Conservation (phyloP, 768 basidiomycete species). For the Mycena venus region DNA sequence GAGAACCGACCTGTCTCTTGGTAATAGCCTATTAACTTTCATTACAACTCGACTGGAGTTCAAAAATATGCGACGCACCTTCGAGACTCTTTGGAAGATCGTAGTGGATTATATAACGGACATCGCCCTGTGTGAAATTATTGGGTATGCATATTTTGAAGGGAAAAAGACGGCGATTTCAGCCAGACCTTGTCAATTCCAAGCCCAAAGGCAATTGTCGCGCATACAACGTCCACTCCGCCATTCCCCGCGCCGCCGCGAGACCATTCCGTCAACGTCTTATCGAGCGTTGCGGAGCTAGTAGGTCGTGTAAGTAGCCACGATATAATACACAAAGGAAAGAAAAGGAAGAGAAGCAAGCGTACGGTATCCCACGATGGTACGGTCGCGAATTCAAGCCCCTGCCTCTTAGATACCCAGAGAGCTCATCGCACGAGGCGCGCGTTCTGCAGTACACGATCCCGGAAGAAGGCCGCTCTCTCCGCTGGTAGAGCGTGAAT, state of each 20-base stretch:
- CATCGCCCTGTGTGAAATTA: slow-evolving; percentile 8
- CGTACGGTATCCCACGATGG: slow-evolving; percentile 77
- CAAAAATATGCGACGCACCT: slow-evolving; percentile 55
- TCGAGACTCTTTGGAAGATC: slow-evolving; percentile 89
- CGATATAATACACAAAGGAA: not conserved
- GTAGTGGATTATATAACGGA: slow-evolving; percentile 83
- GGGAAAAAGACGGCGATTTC: not conserved
- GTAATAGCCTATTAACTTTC: slow-evolving; percentile 73
- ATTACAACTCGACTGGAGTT: not conserved
- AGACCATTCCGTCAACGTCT: slow-evolving; percentile 73
- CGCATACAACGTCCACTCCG: slow-evolving; percentile 76
- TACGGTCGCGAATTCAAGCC: slow-evolving; percentile 80
- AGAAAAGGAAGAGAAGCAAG: not conserved
- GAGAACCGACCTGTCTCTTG: slow-evolving; percentile 80
- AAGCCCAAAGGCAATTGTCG: slow-evolving; percentile 88
- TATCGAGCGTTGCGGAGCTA: slow-evolving; percentile 66
- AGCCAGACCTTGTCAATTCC: slow-evolving; percentile 87
- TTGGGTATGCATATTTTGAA: not conserved
- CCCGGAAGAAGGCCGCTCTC: slow-evolving; percentile 73
- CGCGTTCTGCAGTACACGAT: slow-evolving; percentile 85
- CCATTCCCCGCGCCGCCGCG: slow-evolving; percentile 63
- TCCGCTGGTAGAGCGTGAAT: slow-evolving; percentile 67
- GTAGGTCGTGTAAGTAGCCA: not conserved
- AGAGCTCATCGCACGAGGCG: slow-evolving; percentile 75
- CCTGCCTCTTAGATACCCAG: slow-evolving; percentile 72